These are phyloP conservation scores for Russula griseocarnosa DNA, from an alignment of 768 basidiomycete species.

Conservation along the genomic window DNA sequence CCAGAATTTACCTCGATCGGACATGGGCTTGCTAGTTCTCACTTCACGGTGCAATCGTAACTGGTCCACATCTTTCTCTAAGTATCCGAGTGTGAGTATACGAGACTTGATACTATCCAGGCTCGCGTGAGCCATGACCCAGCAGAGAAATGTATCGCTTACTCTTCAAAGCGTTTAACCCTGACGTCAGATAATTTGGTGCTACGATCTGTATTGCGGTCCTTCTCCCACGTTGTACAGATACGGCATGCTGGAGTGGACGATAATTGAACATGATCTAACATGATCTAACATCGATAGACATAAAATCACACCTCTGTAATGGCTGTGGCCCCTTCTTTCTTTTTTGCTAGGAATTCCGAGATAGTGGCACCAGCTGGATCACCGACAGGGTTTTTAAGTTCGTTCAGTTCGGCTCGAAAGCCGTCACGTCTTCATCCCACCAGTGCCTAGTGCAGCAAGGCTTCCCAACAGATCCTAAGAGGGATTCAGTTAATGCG, in stretches of 20 bases:
- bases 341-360: slow-evolving; percentile 2
- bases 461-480: neutral
- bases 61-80: slow-evolving; percentile 5
- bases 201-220: slow-evolving; percentile 11
- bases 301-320: slow-evolving; percentile 1
- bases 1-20: slow-evolving; percentile 15
- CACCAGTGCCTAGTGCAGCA: slow-evolving; percentile 11
- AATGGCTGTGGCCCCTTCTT: neutral
- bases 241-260: slow-evolving; percentile 8
- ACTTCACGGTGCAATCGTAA: slow-evolving; percentile 22
- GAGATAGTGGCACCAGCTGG: neutral
- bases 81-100: slow-evolving; percentile 6
- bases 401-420: neutral
- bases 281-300: neutral
- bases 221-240: slow-evolving; percentile 16
- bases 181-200: slow-evolving; percentile 13
- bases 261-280: neutral
- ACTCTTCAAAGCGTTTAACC: slow-evolving; percentile 22
- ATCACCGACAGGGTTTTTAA: neutral
- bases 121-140: neutral
- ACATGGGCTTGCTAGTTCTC: slow-evolving; percentile 18
- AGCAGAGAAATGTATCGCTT: neutral
- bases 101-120: slow-evolving; percentile 15
- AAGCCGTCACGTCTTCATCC: slow-evolving; percentile 12
- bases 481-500: neutral